A percentile compares a stretch with the other conserved stretches of the same genome.
Conservation (phyloP, 78 protist species). For the Neovahlkampfia damariscottae region DNA sequence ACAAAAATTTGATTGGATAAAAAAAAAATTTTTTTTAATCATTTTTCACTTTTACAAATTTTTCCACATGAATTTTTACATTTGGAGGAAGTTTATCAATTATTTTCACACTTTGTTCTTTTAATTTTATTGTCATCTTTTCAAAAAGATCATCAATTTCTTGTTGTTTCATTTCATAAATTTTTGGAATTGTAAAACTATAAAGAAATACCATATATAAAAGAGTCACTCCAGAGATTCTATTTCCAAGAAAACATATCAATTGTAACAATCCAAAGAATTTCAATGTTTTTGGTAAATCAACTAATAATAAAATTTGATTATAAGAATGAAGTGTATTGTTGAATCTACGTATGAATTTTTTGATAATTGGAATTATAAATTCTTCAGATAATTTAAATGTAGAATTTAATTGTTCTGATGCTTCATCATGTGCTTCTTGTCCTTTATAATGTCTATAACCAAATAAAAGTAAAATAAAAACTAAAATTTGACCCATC, state of each 20-base stretch:
- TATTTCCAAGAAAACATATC: background rate
- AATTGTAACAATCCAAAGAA: background rate
- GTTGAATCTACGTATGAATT: background rate
- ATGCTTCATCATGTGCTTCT: too few species aligned
- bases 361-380: background rate
- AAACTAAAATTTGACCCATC: background rate
- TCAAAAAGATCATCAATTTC: background rate
- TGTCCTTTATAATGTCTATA: background rate
- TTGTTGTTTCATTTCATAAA: background rate
- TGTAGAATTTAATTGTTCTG: background rate
- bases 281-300: background rate
- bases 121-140: background rate
- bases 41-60: background rate
- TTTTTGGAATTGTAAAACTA: background rate
- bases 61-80: background rate
- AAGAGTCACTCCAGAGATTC: background rate
- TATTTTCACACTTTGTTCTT: background rate
- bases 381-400: background rate
- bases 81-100: background rate
- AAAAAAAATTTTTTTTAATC: background rate
- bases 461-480: background rate
- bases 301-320: background rate
- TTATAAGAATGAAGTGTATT: background rate
- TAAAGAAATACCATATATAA: background rate
- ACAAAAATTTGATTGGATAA: background rate